A percentile compares a stretch with the other conserved stretches of the same genome.
Conservation (phyloP, 257 asterid species). For the Orobanche coerulescens region DNA sequence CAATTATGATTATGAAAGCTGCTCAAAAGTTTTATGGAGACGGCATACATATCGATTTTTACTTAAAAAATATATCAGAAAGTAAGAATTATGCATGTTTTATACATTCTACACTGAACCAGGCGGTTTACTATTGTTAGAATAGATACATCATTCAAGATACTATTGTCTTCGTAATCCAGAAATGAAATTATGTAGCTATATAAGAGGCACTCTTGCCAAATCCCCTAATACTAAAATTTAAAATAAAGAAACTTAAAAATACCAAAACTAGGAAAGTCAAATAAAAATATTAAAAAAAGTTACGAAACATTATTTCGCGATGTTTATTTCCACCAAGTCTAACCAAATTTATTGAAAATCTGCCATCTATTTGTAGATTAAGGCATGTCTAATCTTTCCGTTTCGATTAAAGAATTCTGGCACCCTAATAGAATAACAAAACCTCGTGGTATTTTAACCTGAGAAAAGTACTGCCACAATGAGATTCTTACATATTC, state of each 20-base stretch:
- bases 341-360: not conserved
- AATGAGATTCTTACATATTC: conserved; percentile 13
- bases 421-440: not conserved
- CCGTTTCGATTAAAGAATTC: not conserved
- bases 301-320: not conserved
- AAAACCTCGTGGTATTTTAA: not conserved
- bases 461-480: not conserved
- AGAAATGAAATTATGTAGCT: too few relatives aligned
- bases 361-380: not conserved
- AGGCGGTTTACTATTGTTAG: not conserved
- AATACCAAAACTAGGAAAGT: too few relatives aligned
- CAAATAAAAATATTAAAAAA: too few relatives aligned
- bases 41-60: not conserved
- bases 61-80: too few relatives aligned
- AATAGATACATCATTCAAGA: not conserved
- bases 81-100: too few relatives aligned
- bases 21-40: conserved; percentile 1
- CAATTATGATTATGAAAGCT: conserved; percentile 7
- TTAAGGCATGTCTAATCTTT: not conserved
- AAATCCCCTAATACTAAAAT: too few relatives aligned
- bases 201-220: too few relatives aligned
- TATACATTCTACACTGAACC: not conserved
- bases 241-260: too few relatives aligned
- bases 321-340: not conserved
- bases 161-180: too few relatives aligned